Evolutionary conservation across 2,329 filamentous ascomycete species (phyloP).

Genomic region (Penicillium sp.): DNA sequence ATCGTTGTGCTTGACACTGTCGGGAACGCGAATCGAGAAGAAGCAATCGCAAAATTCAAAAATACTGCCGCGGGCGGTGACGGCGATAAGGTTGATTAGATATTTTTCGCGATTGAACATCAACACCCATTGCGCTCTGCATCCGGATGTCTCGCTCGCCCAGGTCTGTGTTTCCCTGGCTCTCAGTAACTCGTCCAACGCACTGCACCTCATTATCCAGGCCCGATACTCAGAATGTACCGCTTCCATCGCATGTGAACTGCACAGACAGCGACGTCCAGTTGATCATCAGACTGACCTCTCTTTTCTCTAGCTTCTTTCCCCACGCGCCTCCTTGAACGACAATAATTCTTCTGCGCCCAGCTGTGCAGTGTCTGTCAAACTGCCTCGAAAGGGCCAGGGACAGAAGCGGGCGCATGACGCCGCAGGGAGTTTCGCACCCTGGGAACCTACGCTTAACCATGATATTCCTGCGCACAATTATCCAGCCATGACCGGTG

Average conservation of each 20-base stretch:
- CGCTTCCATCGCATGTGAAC: too few relatives aligned
- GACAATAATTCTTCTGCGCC: background rate
- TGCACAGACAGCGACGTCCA: too few relatives aligned
- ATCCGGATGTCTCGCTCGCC: constrained; percentile 1
- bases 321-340: too few relatives aligned
- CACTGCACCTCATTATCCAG: background rate
- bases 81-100: constrained; percentile 21
- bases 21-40: constrained; percentile 2
- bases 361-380: constrained; percentile 2
- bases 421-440: constrained; percentile 2
- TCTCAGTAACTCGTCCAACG: background rate
- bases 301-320: too few relatives aligned
- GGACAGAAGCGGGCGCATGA: constrained; percentile 11
- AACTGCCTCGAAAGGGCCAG: constrained; percentile 17
- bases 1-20: constrained; percentile 7
- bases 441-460: background rate
- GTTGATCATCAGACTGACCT: too few relatives aligned
- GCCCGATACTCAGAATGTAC: background rate
- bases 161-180: background rate
- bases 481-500: constrained; percentile 2
- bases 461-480: constrained; percentile 7
- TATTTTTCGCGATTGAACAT: constrained; percentile 15
- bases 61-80: constrained; percentile 33
- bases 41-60: constrained; percentile 13
- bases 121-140: constrained; percentile 2